Evolutionary conservation across 78 protist species (phyloP), one percentile per base, ranked within the genome.

Genomic region (Chrysochromulina tobinii): DNA sequence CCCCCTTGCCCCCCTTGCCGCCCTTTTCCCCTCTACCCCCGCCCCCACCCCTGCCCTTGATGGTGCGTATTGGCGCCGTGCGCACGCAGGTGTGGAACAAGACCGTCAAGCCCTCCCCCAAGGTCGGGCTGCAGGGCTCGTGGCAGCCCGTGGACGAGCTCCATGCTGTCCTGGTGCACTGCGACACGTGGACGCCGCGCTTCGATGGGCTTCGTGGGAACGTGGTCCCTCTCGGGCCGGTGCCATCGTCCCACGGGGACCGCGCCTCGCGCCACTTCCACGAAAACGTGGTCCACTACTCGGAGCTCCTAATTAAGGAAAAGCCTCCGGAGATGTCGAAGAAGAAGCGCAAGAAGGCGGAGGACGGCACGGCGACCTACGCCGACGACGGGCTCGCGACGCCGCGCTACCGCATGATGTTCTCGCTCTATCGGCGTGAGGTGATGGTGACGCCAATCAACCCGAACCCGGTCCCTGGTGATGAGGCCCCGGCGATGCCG

Each of bases 81-180:
- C 38, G 38, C 38, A 38, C 38, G 83, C 83, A 75, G 61, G 87
- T 79, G 64, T 79, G 87, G 87, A 79, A 79, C 87, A 79, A 79
- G 61, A 54, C 87, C 11, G 87, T 79, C 23, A 25, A 64, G 12
- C 87, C 87, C 15, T 15, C 61, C 64, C 87, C 87, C 3, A 75
- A 75, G 57, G n/a, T 75, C 4, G 83, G n/a, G 27, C 58, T 75
- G 27, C 18, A 6, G 27, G 83, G 83, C 21, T 54, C 38, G 58
- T 75, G 83, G 58, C 51, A n/a, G 6, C 57, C 55, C 12, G 3
- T 3, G 25, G 83, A 75, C 23, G 83, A 75, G 57, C 83, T 75
- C 58, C 83, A 75, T 23, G 83, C 83, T 4, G 50, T 75, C 83
- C 58, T 75, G 23, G 50, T 75, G 20, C 83, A 75, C 83, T 50